phyloP scores from a whole-genome alignment of 495 filamentous ascomycete species.

The Hypoxylon intermedium region DNA sequence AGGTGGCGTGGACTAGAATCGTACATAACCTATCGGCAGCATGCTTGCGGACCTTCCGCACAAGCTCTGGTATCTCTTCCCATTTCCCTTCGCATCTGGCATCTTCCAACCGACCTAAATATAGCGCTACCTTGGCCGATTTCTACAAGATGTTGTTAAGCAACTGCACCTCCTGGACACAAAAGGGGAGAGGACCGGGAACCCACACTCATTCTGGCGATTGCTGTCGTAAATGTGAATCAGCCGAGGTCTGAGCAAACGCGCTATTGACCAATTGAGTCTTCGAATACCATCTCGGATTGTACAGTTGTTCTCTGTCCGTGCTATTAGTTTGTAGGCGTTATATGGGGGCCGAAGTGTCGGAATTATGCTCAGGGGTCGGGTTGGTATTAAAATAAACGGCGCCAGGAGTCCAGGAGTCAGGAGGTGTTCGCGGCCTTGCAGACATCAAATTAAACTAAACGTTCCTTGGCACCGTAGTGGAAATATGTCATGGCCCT shows the following conservation, averaged over 20 bases:
- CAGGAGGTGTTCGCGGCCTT: constrained; percentile 10
- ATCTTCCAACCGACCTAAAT: constrained; percentile 79
- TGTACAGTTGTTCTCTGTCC: background rate
- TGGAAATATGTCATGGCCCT: constrained; percentile 22
- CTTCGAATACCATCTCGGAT: constrained; percentile 38
- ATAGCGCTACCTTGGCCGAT: constrained; percentile 74
- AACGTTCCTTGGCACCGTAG: constrained; percentile 20
- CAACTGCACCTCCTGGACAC: background rate
- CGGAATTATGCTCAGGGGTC: constrained; percentile 19
- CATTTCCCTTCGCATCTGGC: constrained; percentile 88
- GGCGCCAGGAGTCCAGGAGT: constrained; percentile 7
- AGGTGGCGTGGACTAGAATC: constrained; percentile 34
- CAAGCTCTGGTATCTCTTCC: constrained; percentile 87
- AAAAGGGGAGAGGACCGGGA: constrained; percentile 1
- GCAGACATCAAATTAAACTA: constrained; percentile 31
- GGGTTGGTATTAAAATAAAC: constrained; percentile 14
- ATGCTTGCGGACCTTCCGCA: constrained; percentile 92
- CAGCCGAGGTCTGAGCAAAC: constrained; percentile 34
- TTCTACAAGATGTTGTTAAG: constrained; percentile 43
- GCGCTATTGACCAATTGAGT: constrained; percentile 29
- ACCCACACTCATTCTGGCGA: constrained; percentile 45
- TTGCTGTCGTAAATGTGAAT: constrained; percentile 6
- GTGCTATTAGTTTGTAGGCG: constrained; percentile 7
- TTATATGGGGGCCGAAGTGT: constrained; percentile 16
- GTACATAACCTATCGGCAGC: constrained; percentile 85